These are phyloP conservation scores for Sindora glabra DNA, from an alignment of 306 rosid genomes.

Conservation along the genomic window DNA sequence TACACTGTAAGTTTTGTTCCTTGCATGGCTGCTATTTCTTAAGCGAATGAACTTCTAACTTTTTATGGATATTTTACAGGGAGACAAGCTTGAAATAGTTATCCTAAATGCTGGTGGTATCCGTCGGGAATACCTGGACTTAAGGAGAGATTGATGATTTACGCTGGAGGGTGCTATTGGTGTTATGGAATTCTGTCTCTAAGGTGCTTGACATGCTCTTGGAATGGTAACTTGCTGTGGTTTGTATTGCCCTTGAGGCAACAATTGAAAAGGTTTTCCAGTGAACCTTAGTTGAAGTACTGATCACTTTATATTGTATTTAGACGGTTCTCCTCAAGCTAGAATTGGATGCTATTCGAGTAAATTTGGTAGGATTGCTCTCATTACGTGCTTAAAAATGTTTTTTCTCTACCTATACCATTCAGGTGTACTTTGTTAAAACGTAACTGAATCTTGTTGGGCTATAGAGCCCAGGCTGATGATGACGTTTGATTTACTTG, in stretches of 20 bases:
- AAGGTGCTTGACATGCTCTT: slow-evolving; percentile 21
- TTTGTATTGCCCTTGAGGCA: not conserved
- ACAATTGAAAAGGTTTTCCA: slow-evolving; percentile 11
- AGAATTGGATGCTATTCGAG: not conserved
- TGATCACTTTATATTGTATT: not conserved
- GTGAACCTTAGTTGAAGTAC: slow-evolving; percentile 9
- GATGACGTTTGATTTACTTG: too few species aligned
- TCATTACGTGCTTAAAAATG: not conserved
- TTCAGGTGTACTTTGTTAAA: too few species aligned
- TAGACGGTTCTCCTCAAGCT: not conserved
- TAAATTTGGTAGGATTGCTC: not conserved
- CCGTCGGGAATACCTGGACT: slow-evolving; percentile 57
- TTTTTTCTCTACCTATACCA: too few species aligned
- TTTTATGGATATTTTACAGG: slow-evolving; percentile 39
- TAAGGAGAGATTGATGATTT: slow-evolving; percentile 61
- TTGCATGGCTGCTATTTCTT: not conserved
- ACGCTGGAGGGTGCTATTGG: slow-evolving; percentile 6
- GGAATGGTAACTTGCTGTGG: not conserved
- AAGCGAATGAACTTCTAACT: not conserved
- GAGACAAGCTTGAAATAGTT: slow-evolving; percentile 71
- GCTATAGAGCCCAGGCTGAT: too few species aligned
- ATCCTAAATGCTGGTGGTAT: slow-evolving; percentile 60
- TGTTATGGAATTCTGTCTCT: slow-evolving; percentile 3
- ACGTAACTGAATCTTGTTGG: too few species aligned
- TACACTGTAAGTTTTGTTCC: slow-evolving; percentile 64